Conservation (phyloP, 768 basidiomycete species). For the Termitomyces heimii region DNA sequence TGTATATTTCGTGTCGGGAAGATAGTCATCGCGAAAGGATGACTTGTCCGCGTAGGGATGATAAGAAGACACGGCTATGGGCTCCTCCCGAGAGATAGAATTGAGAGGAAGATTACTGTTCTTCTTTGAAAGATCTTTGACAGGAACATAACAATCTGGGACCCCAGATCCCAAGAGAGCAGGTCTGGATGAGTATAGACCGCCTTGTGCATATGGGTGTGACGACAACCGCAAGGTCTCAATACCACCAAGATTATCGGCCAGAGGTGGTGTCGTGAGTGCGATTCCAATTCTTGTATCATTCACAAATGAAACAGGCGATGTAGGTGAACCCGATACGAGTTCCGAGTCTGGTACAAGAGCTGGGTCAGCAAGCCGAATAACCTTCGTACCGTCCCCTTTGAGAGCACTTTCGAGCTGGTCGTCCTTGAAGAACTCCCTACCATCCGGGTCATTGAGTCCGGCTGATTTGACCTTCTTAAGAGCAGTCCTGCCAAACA, state of each 20-base stretch:
- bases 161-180: conserved; percentile 28
- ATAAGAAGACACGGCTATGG: conserved; percentile 27
- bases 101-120: conserved; percentile 9
- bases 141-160: conserved; percentile 16
- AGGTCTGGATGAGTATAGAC: conserved; percentile 23
- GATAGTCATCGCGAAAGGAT: conserved; percentile 27
- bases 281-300: conserved; percentile 28
- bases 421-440: conserved; percentile 7
- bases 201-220: conserved; percentile 48
- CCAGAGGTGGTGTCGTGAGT: conserved; percentile 27
- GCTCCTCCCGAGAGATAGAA: conserved; percentile 20
- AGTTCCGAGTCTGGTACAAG: conserved; percentile 12
- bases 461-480: conserved; percentile 31
- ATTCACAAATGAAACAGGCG: conserved; percentile 21
- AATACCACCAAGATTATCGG: conserved; percentile 16
- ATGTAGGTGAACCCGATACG: conserved; percentile 11
- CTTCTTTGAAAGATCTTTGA: background rate
- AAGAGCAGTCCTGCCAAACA: conserved; percentile 35
- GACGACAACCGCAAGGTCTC: conserved; percentile 29
- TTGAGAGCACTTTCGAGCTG: conserved; percentile 35
- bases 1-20: conserved; percentile 24
- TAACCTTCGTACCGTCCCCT: conserved; percentile 33
- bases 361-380: conserved; percentile 38
- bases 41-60: conserved; percentile 40
- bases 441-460: conserved; percentile 18